phyloP scores from a whole-genome alignment of 768 basidiomycete species.

The Coprinopsis strossmayeri region DNA sequence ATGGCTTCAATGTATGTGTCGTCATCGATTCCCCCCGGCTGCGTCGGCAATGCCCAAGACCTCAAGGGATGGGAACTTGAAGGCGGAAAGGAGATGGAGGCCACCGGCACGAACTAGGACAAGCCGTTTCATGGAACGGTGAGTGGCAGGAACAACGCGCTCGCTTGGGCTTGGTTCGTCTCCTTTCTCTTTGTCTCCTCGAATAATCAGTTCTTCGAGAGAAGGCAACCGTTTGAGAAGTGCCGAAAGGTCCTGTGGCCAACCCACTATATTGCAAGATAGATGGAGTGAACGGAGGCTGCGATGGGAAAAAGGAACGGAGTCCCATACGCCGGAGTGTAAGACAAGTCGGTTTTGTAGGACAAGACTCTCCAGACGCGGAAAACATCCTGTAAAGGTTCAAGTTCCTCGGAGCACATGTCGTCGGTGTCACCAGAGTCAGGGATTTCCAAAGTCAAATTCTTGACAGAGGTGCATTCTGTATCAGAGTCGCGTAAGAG shows the following conservation, averaged over 20 bases:
- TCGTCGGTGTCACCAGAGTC: too few species aligned
- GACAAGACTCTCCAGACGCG: background rate
- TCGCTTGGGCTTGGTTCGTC: background rate
- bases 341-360: background rate
- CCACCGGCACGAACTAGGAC: background rate
- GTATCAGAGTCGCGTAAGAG: too few species aligned
- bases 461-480: too few species aligned
- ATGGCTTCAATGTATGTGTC: too few species aligned
- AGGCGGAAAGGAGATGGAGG: background rate
- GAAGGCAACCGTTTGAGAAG: background rate
- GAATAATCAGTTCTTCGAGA: background rate
- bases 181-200: too few species aligned
- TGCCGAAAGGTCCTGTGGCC: background rate
- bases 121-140: background rate
- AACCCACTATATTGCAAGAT: background rate
- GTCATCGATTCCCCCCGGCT: too few species aligned
- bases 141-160: background rate
- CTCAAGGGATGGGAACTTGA: conserved; percentile 5
- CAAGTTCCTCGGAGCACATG: too few species aligned
- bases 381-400: too few species aligned
- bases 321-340: background rate
- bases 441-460: too few species aligned
- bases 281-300: background rate
- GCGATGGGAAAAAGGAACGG: background rate
- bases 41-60: too few species aligned